Evolutionary conservation across 2,329 filamentous ascomycete species (phyloP).

Genomic region (Falciphora oryzae): DNA sequence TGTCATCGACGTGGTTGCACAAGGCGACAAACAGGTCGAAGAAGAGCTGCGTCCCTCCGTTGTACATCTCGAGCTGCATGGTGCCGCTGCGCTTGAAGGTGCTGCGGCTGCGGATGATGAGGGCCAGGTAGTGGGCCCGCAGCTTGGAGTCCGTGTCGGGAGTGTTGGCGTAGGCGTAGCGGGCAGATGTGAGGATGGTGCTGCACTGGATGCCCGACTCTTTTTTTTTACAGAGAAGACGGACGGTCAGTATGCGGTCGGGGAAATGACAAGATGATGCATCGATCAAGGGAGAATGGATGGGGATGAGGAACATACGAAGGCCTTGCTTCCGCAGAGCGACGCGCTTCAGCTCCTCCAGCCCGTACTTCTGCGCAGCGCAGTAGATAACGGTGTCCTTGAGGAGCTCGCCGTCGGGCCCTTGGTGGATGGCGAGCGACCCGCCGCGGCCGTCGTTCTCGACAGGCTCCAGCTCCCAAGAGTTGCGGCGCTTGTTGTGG

Average conservation of each 20-base stretch:
- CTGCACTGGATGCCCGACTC: slow-evolving; percentile 75
- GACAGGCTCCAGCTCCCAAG: slow-evolving; percentile 72
- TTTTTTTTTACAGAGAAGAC: slow-evolving; percentile 21
- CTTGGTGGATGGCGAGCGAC: slow-evolving; percentile 63
- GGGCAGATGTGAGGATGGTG: slow-evolving; percentile 81
- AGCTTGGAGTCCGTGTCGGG: slow-evolving; percentile 88
- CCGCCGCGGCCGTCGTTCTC: slow-evolving; percentile 44
- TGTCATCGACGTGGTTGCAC: slow-evolving; percentile 80
- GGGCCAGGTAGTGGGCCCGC: slow-evolving; percentile 81
- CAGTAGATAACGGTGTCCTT: slow-evolving; percentile 93
- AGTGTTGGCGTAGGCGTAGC: slow-evolving; percentile 84
- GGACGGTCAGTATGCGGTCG: no score
- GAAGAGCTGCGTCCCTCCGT: slow-evolving; percentile 75
- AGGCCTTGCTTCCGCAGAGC: slow-evolving; percentile 85
- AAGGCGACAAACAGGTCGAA: slow-evolving; percentile 92
- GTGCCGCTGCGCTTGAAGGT: slow-evolving; percentile 93
- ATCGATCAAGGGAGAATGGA: no score
- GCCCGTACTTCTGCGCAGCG: slow-evolving; percentile 74
- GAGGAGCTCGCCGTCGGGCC: slow-evolving; percentile 61
- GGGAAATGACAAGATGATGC: no score
- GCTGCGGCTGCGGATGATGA: slow-evolving; percentile 81
- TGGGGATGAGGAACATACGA: slow-evolving; percentile 38
- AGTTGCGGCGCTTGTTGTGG: slow-evolving; percentile 74
- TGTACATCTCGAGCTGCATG: slow-evolving; percentile 93
- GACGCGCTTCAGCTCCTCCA: slow-evolving; percentile 79